These are phyloP conservation scores for Podospora australis DNA, from an alignment of 495 filamentous ascomycete genomes.

Conservation along the genomic window DNA sequence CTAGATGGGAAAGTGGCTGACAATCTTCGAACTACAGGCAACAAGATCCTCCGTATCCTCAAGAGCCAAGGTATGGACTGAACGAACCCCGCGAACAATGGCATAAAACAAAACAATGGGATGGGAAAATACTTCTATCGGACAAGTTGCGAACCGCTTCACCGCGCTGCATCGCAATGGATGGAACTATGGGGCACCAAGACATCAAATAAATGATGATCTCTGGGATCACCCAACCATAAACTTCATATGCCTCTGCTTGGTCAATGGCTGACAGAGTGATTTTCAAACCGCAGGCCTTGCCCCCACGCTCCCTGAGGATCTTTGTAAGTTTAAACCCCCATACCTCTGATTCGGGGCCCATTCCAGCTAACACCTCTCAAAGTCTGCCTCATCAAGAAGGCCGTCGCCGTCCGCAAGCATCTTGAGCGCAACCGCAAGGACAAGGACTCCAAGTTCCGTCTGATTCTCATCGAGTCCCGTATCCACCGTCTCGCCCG, in stretches of 20 bases:
- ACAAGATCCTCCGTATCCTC: constrained; percentile 98
- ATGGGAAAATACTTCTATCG: too few species aligned
- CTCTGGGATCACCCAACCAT: too few species aligned
- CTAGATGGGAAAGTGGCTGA: constrained; percentile 11
- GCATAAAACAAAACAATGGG: too few species aligned
- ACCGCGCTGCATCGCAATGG: too few species aligned
- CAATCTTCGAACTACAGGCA: constrained; percentile 51
- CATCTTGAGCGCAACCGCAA: constrained; percentile 99
- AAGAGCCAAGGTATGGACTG: constrained; percentile 58
- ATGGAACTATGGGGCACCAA: too few species aligned
- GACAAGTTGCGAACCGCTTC: too few species aligned
- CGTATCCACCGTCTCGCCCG: constrained; percentile 97
- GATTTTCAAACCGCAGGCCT: constrained; percentile 76
- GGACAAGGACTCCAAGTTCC: constrained; percentile 99
- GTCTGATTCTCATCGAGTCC: constrained; percentile 98
- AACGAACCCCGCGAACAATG: too few species aligned
- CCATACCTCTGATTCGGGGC: not conserved
- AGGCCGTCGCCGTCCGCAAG: constrained; percentile 99
- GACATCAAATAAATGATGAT: too few species aligned
- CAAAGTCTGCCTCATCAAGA: constrained; percentile 26
- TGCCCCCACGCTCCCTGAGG: constrained; percentile 94
- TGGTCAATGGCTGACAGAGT: constrained; percentile 96
- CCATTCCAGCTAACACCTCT: constrained; percentile 7
- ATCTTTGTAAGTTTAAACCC: constrained; percentile 52
- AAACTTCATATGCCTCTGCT: constrained; percentile 65